A percentile compares a stretch with the other conserved stretches of the same genome.
Evolutionary conservation across 331 rosid species (phyloP).

Genomic region (Quercus phellos): DNA sequence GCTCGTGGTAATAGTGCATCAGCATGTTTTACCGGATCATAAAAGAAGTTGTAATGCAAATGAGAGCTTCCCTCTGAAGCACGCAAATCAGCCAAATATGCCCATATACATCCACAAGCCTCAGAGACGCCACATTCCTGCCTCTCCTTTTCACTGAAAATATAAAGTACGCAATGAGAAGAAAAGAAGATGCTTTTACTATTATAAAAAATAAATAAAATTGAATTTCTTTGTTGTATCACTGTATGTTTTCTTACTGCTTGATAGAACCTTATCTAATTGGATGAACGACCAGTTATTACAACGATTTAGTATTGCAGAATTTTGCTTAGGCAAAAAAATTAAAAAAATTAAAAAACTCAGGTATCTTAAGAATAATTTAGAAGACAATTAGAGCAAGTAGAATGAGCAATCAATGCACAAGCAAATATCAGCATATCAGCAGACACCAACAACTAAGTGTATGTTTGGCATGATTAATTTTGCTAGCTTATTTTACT

Average conservation of each 20-base stretch:
- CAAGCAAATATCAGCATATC: too few species aligned
- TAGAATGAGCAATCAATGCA: too few species aligned
- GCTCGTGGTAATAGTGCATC: conserved; percentile 81
- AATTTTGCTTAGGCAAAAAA: too few species aligned
- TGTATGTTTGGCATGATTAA: too few species aligned
- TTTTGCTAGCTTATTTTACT: too few species aligned
- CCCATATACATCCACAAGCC: conserved; percentile 93
- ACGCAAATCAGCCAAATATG: conserved; percentile 70
- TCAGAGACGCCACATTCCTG: conserved; percentile 63
- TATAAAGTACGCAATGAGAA: conserved; percentile 26
- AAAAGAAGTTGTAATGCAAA: conserved; percentile 72
- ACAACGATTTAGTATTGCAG: not conserved
- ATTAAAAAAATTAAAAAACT: too few species aligned
- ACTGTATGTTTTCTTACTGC: not conserved
- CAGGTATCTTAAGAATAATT: too few species aligned
- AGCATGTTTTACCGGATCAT: conserved; percentile 57
- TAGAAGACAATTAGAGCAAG: too few species aligned
- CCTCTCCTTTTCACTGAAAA: conserved; percentile 84
- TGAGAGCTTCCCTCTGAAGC: conserved; percentile 62
- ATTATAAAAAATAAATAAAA: not conserved
- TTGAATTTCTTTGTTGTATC: too few species aligned
- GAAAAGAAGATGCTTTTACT: conserved; percentile 3
- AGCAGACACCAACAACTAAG: not conserved
- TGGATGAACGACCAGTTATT: not conserved
- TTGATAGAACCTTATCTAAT: not conserved